Percentiles rank a stretch among this genome's conserved stretches.
These are phyloP conservation scores for Gossypium arboreum DNA, from an alignment of 345 rosid species.

Conservation along the genomic window DNA sequence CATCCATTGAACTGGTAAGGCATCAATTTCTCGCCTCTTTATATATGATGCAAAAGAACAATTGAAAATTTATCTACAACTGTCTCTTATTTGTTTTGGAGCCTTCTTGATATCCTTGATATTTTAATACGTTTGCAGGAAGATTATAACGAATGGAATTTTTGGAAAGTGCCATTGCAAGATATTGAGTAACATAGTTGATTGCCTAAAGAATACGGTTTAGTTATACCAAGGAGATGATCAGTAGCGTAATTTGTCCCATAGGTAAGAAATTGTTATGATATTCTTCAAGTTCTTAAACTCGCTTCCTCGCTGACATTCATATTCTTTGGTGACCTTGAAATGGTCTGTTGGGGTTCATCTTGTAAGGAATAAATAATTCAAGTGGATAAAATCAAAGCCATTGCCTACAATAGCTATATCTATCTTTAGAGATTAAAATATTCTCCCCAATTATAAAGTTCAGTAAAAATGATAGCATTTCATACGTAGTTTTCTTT, in stretches of 20 bases:
- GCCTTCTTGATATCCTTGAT: constrained; percentile 4
- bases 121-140: constrained; percentile 44
- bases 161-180: constrained; percentile 64
- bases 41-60: not conserved
- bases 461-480: not conserved
- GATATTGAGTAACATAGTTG: constrained; percentile 41
- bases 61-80: not conserved
- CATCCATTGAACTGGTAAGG: constrained; percentile 69
- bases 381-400: constrained; percentile 1
- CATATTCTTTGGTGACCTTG: not conserved
- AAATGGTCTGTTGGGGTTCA: constrained; percentile 17
- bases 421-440: not conserved
- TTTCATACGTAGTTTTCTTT: not conserved
- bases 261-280: constrained; percentile 8
- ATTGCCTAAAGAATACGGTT: not conserved
- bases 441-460: not conserved
- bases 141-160: constrained; percentile 83
- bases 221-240: constrained; percentile 7
- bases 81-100: not conserved
- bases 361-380: constrained; percentile 8
- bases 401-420: not conserved
- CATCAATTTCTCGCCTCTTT: not conserved
- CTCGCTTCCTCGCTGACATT: not conserved
- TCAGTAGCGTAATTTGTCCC: not conserved
- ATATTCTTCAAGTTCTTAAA: constrained; percentile 16